A percentile compares a stretch with the other conserved stretches of the same genome.
These are phyloP conservation scores for Claviceps pazoutovae DNA, from an alignment of 2,329 filamentous ascomycete genomes.

Conservation along the genomic window DNA sequence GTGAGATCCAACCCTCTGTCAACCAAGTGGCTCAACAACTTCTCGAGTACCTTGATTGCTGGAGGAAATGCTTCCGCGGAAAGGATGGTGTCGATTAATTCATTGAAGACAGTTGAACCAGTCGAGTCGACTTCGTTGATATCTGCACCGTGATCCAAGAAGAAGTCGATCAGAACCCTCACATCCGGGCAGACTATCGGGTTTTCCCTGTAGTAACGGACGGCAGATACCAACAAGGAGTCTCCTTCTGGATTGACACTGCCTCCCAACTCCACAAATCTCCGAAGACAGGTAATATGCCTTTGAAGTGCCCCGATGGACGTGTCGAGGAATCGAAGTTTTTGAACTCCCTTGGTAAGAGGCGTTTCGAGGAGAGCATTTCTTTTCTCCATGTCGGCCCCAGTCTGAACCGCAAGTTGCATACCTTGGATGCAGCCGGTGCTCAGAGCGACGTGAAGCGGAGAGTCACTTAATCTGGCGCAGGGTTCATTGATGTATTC, in stretches of 20 bases:
- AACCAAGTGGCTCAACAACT: neutral
- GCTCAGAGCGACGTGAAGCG: neutral
- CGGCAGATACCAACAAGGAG: neutral
- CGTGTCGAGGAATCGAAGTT: neutral
- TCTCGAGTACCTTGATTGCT: neutral
- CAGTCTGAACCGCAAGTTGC: neutral
- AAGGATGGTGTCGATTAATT: neutral
- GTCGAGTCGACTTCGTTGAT: neutral
- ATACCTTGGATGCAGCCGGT: neutral
- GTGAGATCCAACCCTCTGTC: neutral
- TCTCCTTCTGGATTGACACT: neutral
- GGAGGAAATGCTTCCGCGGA: neutral
- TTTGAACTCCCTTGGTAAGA: neutral
- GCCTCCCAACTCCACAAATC: neutral
- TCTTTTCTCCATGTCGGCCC: neutral
- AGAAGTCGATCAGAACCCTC: neutral
- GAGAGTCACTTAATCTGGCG: neutral
- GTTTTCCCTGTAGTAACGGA: neutral
- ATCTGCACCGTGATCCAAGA: constrained; percentile 1
- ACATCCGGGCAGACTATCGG: neutral
- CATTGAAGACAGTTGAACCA: neutral
- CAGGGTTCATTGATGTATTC: neutral
- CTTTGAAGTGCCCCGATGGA: too few species aligned
- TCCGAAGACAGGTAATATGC: neutral
- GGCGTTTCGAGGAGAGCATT: neutral